These are phyloP conservation scores for Staphylotrichum tortipilum DNA, from an alignment of 495 filamentous ascomycete genomes.

Conservation along the genomic window DNA sequence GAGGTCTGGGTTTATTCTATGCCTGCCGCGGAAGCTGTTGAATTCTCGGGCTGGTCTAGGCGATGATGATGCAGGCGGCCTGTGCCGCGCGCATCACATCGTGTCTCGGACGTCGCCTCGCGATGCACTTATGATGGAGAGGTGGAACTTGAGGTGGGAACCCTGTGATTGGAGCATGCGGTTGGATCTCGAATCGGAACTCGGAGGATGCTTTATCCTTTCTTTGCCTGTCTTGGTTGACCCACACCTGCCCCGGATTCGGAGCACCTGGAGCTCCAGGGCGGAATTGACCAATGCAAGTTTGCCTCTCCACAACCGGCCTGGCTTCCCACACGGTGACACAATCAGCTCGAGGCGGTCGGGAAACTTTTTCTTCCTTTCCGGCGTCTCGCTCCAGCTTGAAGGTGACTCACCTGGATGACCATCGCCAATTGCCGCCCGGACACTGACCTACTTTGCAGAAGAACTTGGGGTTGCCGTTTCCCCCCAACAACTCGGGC, in stretches of 20 bases:
- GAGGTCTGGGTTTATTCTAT: too few relatives aligned
- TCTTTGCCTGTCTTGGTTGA: background rate
- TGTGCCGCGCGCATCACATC: too few relatives aligned
- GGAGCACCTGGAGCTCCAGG: slow-evolving; percentile 4
- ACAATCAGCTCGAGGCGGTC: slow-evolving; percentile 4
- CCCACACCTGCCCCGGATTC: slow-evolving; percentile 9
- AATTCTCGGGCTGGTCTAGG: too few relatives aligned
- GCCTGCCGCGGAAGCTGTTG: too few relatives aligned
- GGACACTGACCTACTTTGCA: background rate
- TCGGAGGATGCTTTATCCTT: background rate
- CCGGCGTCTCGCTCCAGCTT: background rate
- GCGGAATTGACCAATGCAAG: slow-evolving; percentile 18
- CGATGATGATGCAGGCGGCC: too few relatives aligned
- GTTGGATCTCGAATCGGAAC: too few relatives aligned
- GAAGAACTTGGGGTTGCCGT: background rate
- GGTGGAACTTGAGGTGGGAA: too few relatives aligned
- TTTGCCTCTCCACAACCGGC: slow-evolving; percentile 14
- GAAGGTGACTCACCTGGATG: slow-evolving; percentile 15
- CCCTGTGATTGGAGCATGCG: too few relatives aligned
- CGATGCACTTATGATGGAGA: too few relatives aligned
- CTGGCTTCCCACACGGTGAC: slow-evolving; percentile 2
- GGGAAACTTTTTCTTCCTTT: slow-evolving; percentile 15
- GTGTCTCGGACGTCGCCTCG: too few relatives aligned
- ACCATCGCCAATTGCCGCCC: background rate
- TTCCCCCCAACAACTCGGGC: slow-evolving; percentile 2